Evolutionary conservation across 2,329 filamentous ascomycete species (phyloP), one percentile per base, ranked within the genome.

Genomic region (Aspergillus nomiae): DNA sequence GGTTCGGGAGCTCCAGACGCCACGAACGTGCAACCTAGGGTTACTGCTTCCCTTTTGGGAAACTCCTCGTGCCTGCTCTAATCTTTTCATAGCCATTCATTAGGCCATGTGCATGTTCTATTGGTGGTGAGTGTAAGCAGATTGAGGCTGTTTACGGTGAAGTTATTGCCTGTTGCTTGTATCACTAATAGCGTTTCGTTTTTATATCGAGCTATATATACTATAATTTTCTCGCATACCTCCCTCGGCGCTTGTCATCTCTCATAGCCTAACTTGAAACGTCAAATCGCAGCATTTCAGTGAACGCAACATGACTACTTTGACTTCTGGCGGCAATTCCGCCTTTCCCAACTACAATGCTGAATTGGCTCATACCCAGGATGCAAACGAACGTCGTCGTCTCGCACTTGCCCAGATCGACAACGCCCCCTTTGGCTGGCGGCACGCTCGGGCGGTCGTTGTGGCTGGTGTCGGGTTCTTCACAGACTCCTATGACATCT

Each of bases 381-480:
- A 94, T 75, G 87, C 90, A 64, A 92, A 92, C 69, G 91, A 94
- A 83, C 89, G 91, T 61, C 86, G 92, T 68, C 87, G 91, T 66
- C 87, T 92, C 36, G 92, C 92, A 48, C 89, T 95, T 58, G 90
- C 90, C 43, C 90, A 94, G 21, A 90, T 94, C 69, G 91, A 94
- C 81, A 90, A 90, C 80, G 91, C 90, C 11, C 89, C 89, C 4
- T 94, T 94, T 65, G 90, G 91, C 72, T 94, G 91, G 91, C 92
- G 93, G 75, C 92, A 95, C 73, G 86, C 94, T 63, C 86, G 91
- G 46, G 90, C 91, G 62, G 86, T 91, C 59, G 80, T 91, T 10
- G 91, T 94, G 28, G 91, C 91, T 34, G 92, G 92, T 71, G 90
- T 94, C 65, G 92, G 92, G 70, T 95, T 96, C 86, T 95, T 95